Percentiles rank a stretch among this genome's conserved stretches.
These are phyloP conservation scores for Lepidium aucheri DNA, from an alignment of 345 rosid genomes.

Conservation along the genomic window DNA sequence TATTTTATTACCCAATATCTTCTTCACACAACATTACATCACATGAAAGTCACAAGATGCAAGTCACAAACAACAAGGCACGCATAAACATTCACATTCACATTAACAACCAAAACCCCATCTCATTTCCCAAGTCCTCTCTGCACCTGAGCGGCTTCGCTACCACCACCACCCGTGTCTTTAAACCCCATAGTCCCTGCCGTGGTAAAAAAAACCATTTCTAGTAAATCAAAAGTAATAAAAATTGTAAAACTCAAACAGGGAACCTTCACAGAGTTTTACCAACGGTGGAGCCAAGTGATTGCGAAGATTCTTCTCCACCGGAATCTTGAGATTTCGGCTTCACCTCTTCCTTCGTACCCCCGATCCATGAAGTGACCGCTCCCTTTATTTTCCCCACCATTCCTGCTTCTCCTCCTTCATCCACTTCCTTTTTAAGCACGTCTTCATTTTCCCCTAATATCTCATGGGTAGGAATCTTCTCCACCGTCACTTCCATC, in stretches of 20 bases:
- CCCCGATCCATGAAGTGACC: slow-evolving; percentile 50
- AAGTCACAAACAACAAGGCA: not conserved
- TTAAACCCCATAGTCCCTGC: slow-evolving; percentile 14
- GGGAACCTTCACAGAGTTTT: not conserved
- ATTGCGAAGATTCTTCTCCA: slow-evolving; percentile 20
- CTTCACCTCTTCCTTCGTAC: not conserved
- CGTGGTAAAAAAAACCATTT: not conserved
- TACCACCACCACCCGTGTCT: not conserved
- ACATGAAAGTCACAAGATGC: not conserved
- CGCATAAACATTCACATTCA: not conserved
- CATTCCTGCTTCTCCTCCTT: slow-evolving; percentile 26
- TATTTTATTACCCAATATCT: not conserved
- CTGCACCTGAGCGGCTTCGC: not conserved
- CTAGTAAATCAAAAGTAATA: not conserved
- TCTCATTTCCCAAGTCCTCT: slow-evolving; percentile 11
- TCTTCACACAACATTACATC: not conserved
- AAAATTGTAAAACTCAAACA: not conserved
- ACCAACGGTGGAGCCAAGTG: slow-evolving; percentile 26
- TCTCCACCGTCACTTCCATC: slow-evolving; percentile 38
- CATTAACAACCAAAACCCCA: not conserved
- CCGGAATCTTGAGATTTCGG: not conserved
- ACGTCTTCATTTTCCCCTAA: not conserved
- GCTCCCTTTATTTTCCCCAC: slow-evolving; percentile 48
- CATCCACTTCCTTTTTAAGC: not conserved
- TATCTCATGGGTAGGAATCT: slow-evolving; percentile 17